Evolutionary conservation across 306 rosid species (phyloP), one percentile per base, ranked within the genome.

Genomic region (Dryas alaskensis): DNA sequence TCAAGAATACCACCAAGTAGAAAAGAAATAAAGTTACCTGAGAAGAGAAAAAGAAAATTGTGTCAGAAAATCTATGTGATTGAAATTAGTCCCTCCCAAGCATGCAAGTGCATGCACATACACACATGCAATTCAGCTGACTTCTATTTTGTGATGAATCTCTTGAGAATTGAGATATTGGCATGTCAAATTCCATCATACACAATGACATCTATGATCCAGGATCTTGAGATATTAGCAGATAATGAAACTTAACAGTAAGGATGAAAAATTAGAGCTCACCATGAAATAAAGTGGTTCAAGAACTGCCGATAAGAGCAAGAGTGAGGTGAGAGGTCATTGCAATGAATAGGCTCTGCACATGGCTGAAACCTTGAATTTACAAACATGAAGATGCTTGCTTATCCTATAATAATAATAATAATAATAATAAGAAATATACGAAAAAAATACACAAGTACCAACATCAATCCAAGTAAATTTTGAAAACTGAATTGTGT

Each of bases 1-100:
- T 48, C 58, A 48, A 67, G 2, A 31, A 27, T 49, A 59, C 49
- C 16, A 31, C 67, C 58, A 16, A 59, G 67, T 59, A 0, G 48
- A 72, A 25, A 27, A 60, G 31, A 59, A 13, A 3, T 55, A 42
- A 3, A 37, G 31, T 46, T 72, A 46, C 67, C 76, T 72, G 76
- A 14, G 48, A 59, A 27, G 63, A n/a, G 22, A 44, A 47, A 12
- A 46, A 27, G 37, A 6, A 2, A 31, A 8, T 59, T 47, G 63
- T 9, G 67, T 63, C 22, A 25, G 67, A 59, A 48, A 46, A 45
- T 72, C 2, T 13, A 60, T 13, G 64, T 59, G 37, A 31, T 31
- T 2, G 37, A 31, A 31, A 31, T 31, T 31, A 31, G 37, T 31
- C 37, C 37, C 37, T 31, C 37, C 37, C 37, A 31, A 27, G 8